Conservation (phyloP, 108 stramenopile genomes). For the Nitzschia inconspicua region DNA sequence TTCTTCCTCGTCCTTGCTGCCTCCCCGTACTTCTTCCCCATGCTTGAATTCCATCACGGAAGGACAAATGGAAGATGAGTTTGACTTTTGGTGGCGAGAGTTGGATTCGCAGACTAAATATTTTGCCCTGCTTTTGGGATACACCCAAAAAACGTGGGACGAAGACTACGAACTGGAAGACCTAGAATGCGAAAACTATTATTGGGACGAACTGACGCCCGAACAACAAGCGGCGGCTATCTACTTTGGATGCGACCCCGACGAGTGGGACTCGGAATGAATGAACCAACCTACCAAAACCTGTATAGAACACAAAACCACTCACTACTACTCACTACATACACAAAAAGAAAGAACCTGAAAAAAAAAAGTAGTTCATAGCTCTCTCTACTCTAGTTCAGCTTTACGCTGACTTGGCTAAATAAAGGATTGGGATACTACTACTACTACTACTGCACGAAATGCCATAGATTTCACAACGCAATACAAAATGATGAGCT, state of each 20-base stretch:
- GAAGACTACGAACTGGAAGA: slow-evolving; percentile 9
- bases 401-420: too few species aligned
- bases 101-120: slow-evolving; percentile 7
- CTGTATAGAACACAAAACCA: too few species aligned
- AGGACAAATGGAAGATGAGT: slow-evolving; percentile 2
- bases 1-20: not conserved
- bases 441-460: too few species aligned
- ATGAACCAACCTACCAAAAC: too few species aligned
- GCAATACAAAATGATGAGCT: too few species aligned
- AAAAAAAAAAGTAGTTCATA: too few species aligned
- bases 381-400: too few species aligned
- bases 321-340: too few species aligned
- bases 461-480: too few species aligned
- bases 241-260: slow-evolving; percentile 21
- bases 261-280: too few species aligned
- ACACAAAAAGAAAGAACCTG: too few species aligned
- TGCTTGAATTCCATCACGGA: slow-evolving; percentile 2
- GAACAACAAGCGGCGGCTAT: slow-evolving; percentile 7
- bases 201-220: slow-evolving; percentile 14
- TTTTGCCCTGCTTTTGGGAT: slow-evolving; percentile 13
- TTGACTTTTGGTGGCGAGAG: slow-evolving; percentile 6
- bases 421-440: too few species aligned
- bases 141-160: slow-evolving; percentile 14
- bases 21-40: not conserved
- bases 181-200: slow-evolving; percentile 13